Conservation (phyloP, 2,329 filamentous ascomycete genomes). For the Fusarium marasasianum region DNA sequence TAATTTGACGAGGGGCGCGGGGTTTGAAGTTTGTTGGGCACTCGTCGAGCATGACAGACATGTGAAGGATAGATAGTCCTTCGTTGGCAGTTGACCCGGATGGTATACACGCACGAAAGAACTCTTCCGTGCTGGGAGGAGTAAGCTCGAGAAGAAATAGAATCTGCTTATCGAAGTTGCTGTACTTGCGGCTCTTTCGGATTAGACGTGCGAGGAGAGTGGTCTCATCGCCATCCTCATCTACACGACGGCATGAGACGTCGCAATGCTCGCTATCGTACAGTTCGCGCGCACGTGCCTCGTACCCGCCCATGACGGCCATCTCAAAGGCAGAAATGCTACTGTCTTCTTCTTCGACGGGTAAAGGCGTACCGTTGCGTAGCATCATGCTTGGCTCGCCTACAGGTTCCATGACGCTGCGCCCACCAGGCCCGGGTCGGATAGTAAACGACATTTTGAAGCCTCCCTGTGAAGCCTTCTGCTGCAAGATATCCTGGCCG, state of each 20-base stretch:
- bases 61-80: background rate
- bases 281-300: background rate
- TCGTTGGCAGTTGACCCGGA: background rate
- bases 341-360: background rate
- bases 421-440: background rate
- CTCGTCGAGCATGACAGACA: background rate
- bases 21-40: background rate
- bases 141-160: background rate
- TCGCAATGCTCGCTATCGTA: background rate
- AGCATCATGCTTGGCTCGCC: background rate
- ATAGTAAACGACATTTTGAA: background rate
- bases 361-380: background rate
- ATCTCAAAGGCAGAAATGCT: background rate
- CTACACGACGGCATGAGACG: background rate
- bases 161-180: background rate
- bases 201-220: background rate
- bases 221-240: background rate
- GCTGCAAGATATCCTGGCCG: background rate
- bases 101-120: background rate
- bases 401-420: background rate
- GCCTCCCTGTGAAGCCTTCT: background rate
- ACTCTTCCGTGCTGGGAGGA: fast-evolving
- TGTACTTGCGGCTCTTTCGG: background rate
- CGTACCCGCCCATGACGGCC: background rate
- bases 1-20: background rate